Evolutionary conservation across 345 rosid genomes (phyloP).

Genomic region (Psidium friedrichsthalianum): DNA sequence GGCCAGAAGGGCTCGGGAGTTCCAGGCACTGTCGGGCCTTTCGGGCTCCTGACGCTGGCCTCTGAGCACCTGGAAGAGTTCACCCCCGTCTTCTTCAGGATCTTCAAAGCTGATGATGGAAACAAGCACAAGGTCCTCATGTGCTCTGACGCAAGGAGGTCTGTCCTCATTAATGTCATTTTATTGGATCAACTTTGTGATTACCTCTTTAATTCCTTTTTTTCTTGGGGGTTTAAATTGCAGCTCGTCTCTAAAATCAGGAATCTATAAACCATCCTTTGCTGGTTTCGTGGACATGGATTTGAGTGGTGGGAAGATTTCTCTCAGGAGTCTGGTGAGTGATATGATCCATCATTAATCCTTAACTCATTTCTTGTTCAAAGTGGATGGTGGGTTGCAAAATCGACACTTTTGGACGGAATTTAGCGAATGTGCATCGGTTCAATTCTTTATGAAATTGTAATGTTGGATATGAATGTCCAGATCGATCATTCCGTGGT

Average conservation of each 20-base stretch:
- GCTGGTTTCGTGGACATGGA: slow-evolving; percentile 69
- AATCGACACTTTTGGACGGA: neutral
- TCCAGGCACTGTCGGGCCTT: slow-evolving; percentile 70
- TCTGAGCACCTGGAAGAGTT: slow-evolving; percentile 48
- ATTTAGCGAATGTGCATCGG: neutral
- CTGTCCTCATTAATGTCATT: neutral
- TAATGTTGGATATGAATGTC: neutral
- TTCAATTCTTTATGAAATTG: neutral
- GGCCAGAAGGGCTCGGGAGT: slow-evolving; percentile 27
- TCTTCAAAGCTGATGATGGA: slow-evolving; percentile 22
- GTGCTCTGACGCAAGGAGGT: slow-evolving; percentile 84
- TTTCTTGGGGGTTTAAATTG: slow-evolving; percentile 5
- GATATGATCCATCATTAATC: neutral
- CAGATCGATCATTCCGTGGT: slow-evolving; percentile 71
- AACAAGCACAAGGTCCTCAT: slow-evolving; percentile 35
- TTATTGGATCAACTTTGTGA: neutral
- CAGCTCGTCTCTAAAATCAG: slow-evolving; percentile 38
- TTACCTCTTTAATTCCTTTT: neutral
- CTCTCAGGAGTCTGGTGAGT: slow-evolving; percentile 62
- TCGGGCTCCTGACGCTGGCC: slow-evolving; percentile 69
- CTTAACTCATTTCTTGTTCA: no score
- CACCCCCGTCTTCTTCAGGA: slow-evolving; percentile 75
- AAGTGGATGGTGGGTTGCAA: no score
- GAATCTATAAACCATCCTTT: slow-evolving; percentile 54
- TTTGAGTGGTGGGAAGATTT: slow-evolving; percentile 38